Base-by-base conservation (phyloP, 1,139 yeast genomes). In the Candida neerlandica region DNA sequence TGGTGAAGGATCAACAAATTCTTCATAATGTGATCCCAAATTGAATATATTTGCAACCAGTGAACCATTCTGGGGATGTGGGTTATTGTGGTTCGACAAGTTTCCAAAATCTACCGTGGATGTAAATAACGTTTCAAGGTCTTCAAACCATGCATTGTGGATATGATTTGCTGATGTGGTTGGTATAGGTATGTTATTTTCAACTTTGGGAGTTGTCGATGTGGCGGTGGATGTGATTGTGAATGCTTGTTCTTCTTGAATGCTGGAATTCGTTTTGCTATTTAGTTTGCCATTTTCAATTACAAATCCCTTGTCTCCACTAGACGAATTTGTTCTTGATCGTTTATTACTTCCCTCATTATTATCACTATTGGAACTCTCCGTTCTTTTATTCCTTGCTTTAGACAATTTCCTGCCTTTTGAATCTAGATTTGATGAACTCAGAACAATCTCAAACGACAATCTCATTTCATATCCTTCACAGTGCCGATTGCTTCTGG, bases 401-500 rank as follows among this genome's bases (percentile, higher is more conserved):
- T 33, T 33, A 9, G 30, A n/a, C 3, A n/a, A 11, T 33, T 33
- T 33, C 11, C 18, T n/a, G 10, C 11, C 18, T 33, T 14, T n/a
- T 7, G 35, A 5, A 33, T 33, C 35, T n/a, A 16, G 18, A 14
- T 15, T 33, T n/a, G 35, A 33, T 5, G 35, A 33, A 7, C 35
- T 16, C 35, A 33, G 80, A 51, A 77, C 80, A 10, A 76, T 79
- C 54, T 77, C 81, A 54, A 79, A 80, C 1, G 75, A 66, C 5
- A 79, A 60, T 47, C 78, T 64, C 5, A 77, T 51, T 0, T 70
- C 79, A 59, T 80, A 80, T 1, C 84, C 84, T 50, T 70, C 82
- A 56, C 85, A 80, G 12, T 51, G 51, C 30, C 78, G 61, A 2
- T 77, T 77, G 3, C 77, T 68, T 41, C 69, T 74, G 14, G 65